Evolutionary conservation across 2,329 filamentous ascomycete species (phyloP).

Genomic region (Hawksworthiomyces lignivorus): DNA sequence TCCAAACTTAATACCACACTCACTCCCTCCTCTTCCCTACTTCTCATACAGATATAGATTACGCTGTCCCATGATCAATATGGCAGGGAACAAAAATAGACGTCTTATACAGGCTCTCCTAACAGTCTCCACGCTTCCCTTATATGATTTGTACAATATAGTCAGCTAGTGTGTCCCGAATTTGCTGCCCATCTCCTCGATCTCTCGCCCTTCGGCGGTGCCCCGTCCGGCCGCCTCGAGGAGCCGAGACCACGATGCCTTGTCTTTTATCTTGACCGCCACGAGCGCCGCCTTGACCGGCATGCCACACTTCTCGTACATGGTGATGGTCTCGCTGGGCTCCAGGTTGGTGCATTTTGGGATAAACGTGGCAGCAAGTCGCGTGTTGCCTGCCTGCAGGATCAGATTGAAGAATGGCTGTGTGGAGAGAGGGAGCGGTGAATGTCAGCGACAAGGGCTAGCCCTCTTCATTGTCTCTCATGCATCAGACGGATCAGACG

Average conservation of each 20-base stretch:
- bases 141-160: too few species aligned
- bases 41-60: too few species aligned
- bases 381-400: slow-evolving; percentile 80
- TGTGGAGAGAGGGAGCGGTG: too few species aligned
- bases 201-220: slow-evolving; percentile 62
- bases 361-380: slow-evolving; percentile 75
- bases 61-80: too few species aligned
- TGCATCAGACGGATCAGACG: slow-evolving; percentile 7
- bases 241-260: slow-evolving; percentile 64
- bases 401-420: slow-evolving; percentile 88
- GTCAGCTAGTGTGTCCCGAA: too few species aligned
- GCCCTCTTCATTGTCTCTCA: too few species aligned
- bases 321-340: slow-evolving; percentile 64
- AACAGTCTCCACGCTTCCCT: too few species aligned
- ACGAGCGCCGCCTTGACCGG: slow-evolving; percentile 84
- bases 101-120: too few species aligned
- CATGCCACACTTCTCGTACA: slow-evolving; percentile 97
- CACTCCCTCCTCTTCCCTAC: too few species aligned
- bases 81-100: too few species aligned
- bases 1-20: too few species aligned
- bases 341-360: slow-evolving; percentile 74
- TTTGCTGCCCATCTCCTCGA: slow-evolving; percentile 73
- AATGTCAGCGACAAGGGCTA: too few species aligned
- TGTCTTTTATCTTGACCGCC: slow-evolving; percentile 73
- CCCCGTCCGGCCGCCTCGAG: slow-evolving; percentile 64